phyloP scores from a whole-genome alignment of 2,329 filamentous ascomycete genomes.

The Ceratocystis alfenasii region DNA sequence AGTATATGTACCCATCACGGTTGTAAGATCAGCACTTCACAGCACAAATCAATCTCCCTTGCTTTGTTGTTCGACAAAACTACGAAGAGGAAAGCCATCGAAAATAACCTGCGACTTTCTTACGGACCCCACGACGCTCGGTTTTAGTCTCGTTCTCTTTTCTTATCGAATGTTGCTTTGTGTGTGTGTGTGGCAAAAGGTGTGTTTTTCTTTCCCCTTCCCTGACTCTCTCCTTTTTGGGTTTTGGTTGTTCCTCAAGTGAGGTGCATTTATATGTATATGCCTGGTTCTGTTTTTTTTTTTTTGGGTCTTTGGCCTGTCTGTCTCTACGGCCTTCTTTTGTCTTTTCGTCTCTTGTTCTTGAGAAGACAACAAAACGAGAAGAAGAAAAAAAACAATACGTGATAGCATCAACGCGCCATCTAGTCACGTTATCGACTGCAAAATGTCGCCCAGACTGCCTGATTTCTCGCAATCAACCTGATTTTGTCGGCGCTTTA shows the following conservation, averaged over 20 bases:
- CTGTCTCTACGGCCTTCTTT: background rate
- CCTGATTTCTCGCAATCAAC: background rate
- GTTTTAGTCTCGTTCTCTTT: background rate
- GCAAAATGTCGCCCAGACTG: background rate
- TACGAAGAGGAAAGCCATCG: background rate
- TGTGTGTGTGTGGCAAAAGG: conserved; percentile 13
- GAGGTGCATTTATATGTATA: background rate
- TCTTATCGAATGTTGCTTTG: background rate
- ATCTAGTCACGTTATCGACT: background rate
- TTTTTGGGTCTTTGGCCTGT: background rate
- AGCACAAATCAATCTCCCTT: conserved; percentile 5
- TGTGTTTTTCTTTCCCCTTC: background rate
- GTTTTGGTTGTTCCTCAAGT: conserved; percentile 1
- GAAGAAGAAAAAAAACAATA: background rate
- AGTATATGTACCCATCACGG: conserved; percentile 15
- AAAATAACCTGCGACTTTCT: background rate
- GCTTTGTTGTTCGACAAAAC: conserved; percentile 6
- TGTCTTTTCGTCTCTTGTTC: background rate
- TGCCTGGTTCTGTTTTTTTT: background rate
- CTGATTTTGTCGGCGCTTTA: background rate
- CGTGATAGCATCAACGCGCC: background rate
- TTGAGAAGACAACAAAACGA: background rate
- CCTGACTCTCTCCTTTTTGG: background rate
- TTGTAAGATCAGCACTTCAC: conserved; percentile 8
- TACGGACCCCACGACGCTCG: background rate